Evolutionary conservation across 2,329 filamentous ascomycete species (phyloP).

Genomic region (Aspergillus udagawae): DNA sequence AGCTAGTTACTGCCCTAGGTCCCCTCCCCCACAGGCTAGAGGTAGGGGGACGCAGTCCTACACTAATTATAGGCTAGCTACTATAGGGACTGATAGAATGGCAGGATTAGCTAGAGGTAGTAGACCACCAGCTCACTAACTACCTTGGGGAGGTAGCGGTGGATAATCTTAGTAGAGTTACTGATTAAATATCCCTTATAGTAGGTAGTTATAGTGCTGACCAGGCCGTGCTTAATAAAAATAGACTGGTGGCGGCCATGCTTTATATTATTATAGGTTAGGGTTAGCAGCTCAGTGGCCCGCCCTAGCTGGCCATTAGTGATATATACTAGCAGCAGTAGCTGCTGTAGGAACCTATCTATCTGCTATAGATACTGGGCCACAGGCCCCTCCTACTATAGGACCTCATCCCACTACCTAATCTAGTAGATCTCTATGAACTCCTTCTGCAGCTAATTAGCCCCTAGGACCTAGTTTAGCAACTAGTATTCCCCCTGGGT

Average conservation of each 20-base stretch:
- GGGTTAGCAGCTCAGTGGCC: slow-evolving; percentile 4
- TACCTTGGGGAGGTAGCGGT: slow-evolving; percentile 4
- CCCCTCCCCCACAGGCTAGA: slow-evolving; percentile 1
- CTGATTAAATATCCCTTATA: slow-evolving; percentile 9
- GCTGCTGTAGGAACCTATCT: slow-evolving; percentile 1
- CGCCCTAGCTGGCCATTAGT: slow-evolving; percentile 2
- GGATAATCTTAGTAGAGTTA: slow-evolving; percentile 8
- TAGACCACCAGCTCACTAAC: slow-evolving; percentile 10
- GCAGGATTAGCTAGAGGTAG: slow-evolving; percentile 9
- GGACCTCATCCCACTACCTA: neutral
- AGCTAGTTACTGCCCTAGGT: neutral
- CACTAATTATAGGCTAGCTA: neutral
- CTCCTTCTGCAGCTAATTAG: neutral
- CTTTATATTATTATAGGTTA: slow-evolving; percentile 1
- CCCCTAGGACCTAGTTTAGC: neutral
- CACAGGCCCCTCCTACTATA: neutral
- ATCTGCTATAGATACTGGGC: neutral
- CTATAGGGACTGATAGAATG: neutral
- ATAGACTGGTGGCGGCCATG: slow-evolving; percentile 1
- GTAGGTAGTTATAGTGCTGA: slow-evolving; percentile 4
- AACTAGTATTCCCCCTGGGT: neutral
- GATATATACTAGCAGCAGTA: neutral
- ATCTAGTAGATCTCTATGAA: neutral
- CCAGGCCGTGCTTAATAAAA: slow-evolving; percentile 9
- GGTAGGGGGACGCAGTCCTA: neutral